Evolutionary conservation across 768 basidiomycete genomes (phyloP), one percentile per base, ranked within the genome.

Genomic region (Lactarius sp.): DNA sequence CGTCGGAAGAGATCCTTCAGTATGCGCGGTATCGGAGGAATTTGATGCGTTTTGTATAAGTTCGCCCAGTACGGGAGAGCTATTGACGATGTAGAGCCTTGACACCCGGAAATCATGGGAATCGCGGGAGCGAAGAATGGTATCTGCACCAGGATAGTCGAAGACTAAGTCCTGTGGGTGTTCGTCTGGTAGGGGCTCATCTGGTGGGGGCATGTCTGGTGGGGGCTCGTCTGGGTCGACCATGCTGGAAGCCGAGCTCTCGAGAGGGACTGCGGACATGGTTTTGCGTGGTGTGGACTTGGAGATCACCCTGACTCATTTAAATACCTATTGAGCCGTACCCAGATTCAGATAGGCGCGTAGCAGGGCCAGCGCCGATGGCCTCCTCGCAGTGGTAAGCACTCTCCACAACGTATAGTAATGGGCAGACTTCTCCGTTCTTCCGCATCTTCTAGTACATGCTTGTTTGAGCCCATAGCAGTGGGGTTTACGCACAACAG

Each of bases 11-110:
- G 50, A 44, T 42, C 4, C n/a, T 27, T 46, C 51, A 6, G 4
- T n/a, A 18, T 20, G 12, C 6, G 14, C 1, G 5, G 12, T 14
- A 10, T 27, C 9, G 12, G 53, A 34, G 12, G n/a, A 10, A 54
- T 54, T 5, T 10, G 9, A 49, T 7, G 83, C 9, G 93, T 92
- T 67, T 91, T 94, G 70, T 14, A 62, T 34, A 1, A 41, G 47
- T 4, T 52, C 6, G 0, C 5, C 1, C 10, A 58, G 57, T 6
- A 50, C 34, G 1, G 47, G 57, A 42, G 57, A 58, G 47, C 36
- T 13, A 20, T 50, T 50, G n/a, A 18, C 14, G 22, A 58, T 39
- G 36, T 50, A 58, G 20, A 34, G 34, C 20, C 5, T 49, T 37
- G 46, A 34, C 22, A 58, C 47, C 2, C 34, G 33, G 47, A 58